Evolutionary conservation across 257 asterid species (phyloP), one percentile per base, ranked within the genome.

Genomic region (Knoxia roxburghii): DNA sequence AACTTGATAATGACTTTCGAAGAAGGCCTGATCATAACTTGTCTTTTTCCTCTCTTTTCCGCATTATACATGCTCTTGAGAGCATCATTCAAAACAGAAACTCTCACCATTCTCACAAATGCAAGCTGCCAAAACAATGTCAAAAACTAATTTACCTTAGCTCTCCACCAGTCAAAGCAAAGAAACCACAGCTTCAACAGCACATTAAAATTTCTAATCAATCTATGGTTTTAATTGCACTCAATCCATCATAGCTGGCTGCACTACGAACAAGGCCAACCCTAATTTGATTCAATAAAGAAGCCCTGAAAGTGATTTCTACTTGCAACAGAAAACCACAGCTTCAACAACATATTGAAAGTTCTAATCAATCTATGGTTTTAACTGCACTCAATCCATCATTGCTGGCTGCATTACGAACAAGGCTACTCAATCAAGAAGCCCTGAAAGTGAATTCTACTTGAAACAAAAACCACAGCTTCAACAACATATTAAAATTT

Each of bases 11-110:
- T 72, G 66, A 75, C 80, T 68, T 75, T 75, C 2, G 83, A 78
- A 9, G 80, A 78, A 33, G 80, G 83, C 61, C 83, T 68, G 43
- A 78, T 64, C 67, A 78, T 72, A 40, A 78, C 83, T 51, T 78
- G 80, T 18, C 80, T 76, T 64, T 78, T 78, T 43, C 83, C 80
- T 18, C 68, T 61, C 64, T 78, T 78, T 50, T 75, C 80, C 26
- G 83, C 77, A 71, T 74, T 78, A 65, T 78, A 78, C 80, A 78
- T 78, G 80, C 80, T 58, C 65, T 78, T 75, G 27, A 79, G 78
- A 24, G 83, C 83, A 46, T 79, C 80, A 48, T 79, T 75, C 80
- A 79, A 50, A 21, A 75, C 83, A 33, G 80, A 75, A 32, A 75
- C 63, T 51, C 80, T 69, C 46, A 72, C 83, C 83, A 79, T 79